A percentile compares a stretch with the other conserved stretches of the same genome.
Conservation (phyloP, 305 asterid genomes). For the Rubia balearica region DNA sequence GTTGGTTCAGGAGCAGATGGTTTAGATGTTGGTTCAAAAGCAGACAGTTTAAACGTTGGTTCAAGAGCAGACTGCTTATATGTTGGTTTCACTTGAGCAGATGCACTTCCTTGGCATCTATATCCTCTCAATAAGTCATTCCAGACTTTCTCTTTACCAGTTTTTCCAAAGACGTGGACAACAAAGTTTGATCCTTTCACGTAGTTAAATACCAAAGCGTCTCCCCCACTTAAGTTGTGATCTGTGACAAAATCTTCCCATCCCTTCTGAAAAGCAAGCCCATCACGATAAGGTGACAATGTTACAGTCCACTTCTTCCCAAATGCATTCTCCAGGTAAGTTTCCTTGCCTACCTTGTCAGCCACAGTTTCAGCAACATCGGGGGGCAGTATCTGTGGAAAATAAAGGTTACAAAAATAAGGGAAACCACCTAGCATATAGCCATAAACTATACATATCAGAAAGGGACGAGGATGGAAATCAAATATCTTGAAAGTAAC, state of each 20-base stretch:
- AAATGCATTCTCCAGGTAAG: conserved; percentile 27
- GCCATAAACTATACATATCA: not conserved
- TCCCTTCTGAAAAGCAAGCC: conserved; percentile 27
- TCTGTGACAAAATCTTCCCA: conserved; percentile 24
- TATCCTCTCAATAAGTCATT: not conserved
- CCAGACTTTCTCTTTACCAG: conserved; percentile 19
- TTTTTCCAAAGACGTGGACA: conserved; percentile 22
- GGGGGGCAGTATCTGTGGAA: conserved; percentile 29
- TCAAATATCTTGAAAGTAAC: not conserved
- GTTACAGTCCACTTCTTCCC: conserved; percentile 21
- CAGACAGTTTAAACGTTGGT: conserved; percentile 11
- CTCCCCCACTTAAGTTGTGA: conserved; percentile 21
- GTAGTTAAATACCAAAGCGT: conserved; percentile 22
- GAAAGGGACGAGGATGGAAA: not conserved
- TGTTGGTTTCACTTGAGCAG: conserved; percentile 6
- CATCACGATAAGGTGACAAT: conserved; percentile 15
- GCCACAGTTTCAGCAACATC: conserved; percentile 10
- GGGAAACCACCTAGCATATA: not conserved
- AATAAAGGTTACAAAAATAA: not conserved
- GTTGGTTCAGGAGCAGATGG: conserved; percentile 7
- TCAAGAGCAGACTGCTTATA: conserved; percentile 14
- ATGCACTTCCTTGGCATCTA: conserved; percentile 1
- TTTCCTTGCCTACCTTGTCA: conserved; percentile 20
- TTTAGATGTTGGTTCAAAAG: conserved; percentile 14
- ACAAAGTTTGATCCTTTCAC: conserved; percentile 22